Conservation (phyloP, 306 rosid genomes). For the Carpinus viminea region DNA sequence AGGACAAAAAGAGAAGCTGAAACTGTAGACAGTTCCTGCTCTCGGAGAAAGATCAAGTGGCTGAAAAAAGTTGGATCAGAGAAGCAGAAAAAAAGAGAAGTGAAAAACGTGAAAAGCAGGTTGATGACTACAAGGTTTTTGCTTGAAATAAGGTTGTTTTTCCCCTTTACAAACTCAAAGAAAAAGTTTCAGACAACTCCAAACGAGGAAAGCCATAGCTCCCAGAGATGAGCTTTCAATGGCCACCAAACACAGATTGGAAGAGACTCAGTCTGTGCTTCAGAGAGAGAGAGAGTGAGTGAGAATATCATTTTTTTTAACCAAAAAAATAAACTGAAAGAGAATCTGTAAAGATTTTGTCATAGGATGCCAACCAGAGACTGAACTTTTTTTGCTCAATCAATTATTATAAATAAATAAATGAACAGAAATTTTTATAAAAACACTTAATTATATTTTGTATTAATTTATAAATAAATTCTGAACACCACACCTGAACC, state of each 20-base stretch:
- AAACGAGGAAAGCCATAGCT: constrained; percentile 27
- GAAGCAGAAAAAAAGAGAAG: constrained; percentile 2
- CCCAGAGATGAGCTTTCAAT: constrained; percentile 40
- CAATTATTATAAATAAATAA: not conserved
- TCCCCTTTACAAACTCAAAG: constrained; percentile 25
- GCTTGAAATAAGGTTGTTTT: not conserved
- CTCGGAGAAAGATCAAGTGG: constrained; percentile 25
- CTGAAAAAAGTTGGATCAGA: constrained; percentile 41
- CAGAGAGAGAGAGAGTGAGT: not conserved
- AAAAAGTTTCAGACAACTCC: constrained; percentile 34
- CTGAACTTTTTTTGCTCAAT: not conserved
- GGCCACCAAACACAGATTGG: constrained; percentile 30
- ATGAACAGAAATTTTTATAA: not conserved
- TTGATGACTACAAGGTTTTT: constrained; percentile 21
- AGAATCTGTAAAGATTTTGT: not conserved
- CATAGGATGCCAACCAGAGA: constrained; percentile 12
- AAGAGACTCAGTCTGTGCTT: not conserved
- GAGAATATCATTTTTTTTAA: not conserved
- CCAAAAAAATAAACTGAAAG: not conserved
- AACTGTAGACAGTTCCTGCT: constrained; percentile 4
- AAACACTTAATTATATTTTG: too few species aligned
- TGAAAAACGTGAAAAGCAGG: constrained; percentile 18
- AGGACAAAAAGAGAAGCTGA: constrained; percentile 16
- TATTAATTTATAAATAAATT: too few species aligned
- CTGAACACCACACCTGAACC: too few species aligned